phyloP scores from a whole-genome alignment of 2,329 filamentous ascomycete genomes.

The Lasiodiplodia theobromae region DNA sequence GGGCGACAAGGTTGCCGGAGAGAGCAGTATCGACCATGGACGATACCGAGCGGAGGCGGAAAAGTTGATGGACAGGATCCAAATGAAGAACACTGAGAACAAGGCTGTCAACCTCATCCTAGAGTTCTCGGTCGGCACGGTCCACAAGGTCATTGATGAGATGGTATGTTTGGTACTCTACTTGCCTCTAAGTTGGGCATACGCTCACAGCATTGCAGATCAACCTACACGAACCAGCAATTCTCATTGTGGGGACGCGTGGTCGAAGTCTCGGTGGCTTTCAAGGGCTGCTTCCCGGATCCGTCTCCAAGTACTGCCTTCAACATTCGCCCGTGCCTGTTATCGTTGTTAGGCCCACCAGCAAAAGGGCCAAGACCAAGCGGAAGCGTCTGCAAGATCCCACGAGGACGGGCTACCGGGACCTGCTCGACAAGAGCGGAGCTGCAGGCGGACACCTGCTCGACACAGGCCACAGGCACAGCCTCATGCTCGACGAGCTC shows the following conservation, averaged over 20 bases:
- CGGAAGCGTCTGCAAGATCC: conserved; percentile 82
- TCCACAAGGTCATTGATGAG: conserved; percentile 88
- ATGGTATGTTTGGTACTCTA: conserved; percentile 68
- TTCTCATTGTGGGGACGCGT: conserved; percentile 88
- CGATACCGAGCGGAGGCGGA: conserved; percentile 80
- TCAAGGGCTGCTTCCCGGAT: conserved; percentile 85
- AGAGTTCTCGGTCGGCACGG: conserved; percentile 87
- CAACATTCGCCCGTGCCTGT: conserved; percentile 94
- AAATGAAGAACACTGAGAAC: conserved; percentile 80
- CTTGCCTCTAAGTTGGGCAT: conserved; percentile 17
- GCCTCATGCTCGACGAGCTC: conserved; percentile 48
- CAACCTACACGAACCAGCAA: conserved; percentile 87
- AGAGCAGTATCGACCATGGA: conserved; percentile 67
- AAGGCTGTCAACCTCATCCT: conserved; percentile 85
- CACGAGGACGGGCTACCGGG: conserved; percentile 75
- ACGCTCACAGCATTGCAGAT: conserved; percentile 64
- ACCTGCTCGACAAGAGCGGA: conserved; percentile 74
- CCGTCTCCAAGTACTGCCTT: conserved; percentile 92
- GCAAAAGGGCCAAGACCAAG: conserved; percentile 90
- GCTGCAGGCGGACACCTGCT: conserved; percentile 59
- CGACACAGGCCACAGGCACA: conserved; percentile 57
- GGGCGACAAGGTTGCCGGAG: conserved; percentile 72
- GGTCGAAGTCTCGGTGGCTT: conserved; percentile 85
- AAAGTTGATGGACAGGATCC: conserved; percentile 75
- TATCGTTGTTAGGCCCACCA: conserved; percentile 86